Base-by-base conservation (phyloP, 306 rosid genomes). In the Citrullus mucosospermus region DNA sequence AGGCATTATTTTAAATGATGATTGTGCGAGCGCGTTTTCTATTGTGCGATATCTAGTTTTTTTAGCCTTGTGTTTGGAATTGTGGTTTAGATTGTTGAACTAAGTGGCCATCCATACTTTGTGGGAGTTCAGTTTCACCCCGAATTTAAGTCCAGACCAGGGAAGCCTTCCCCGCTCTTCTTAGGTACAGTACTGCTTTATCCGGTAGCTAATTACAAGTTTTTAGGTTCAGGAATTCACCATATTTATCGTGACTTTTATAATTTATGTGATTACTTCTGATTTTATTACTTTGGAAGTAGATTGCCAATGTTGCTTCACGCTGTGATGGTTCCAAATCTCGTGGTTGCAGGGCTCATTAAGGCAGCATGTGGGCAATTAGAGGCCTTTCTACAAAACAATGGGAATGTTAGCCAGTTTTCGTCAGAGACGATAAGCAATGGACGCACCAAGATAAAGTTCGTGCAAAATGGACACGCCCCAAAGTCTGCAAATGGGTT, bases 101-200 rank as follows among this genome's bases (percentile, higher is more conserved):
- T 94, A 66, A 87, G 85, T n/a, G 85, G 84, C 79, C 98, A 94
- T 89, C 98, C 97, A 9, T 94, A 87, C 80, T 94, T 85, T 46
- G n/a, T 92, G 18, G 98, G 98, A 39, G 96, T 84, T 83, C 98
- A 94, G 79, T 94, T 90, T 80, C 98, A 94, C 82, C 97, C 98
- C 9, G 98, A 94, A 79, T 94, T 87, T 51, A 94, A 94, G 83
- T 94, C 98, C 80, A 90, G 97, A 73, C 98, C 98, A 46, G 92
- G 84, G 61, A 92, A 82, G 43, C 93, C 98, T 75, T 94, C 96
- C 81, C 88, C 97, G 62, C 69, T 89, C 69, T 94, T 94, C 90
- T 80, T 78, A 85, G 98, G 98, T 92, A 90, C 46, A 32, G 17
- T 20, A 68, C 30, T 68, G 32, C 34, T 1, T 20, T 10, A 68